Evolutionary conservation across 371 early-diverging fungal species (phyloP).

Genomic region (Mortierella sp.): DNA sequence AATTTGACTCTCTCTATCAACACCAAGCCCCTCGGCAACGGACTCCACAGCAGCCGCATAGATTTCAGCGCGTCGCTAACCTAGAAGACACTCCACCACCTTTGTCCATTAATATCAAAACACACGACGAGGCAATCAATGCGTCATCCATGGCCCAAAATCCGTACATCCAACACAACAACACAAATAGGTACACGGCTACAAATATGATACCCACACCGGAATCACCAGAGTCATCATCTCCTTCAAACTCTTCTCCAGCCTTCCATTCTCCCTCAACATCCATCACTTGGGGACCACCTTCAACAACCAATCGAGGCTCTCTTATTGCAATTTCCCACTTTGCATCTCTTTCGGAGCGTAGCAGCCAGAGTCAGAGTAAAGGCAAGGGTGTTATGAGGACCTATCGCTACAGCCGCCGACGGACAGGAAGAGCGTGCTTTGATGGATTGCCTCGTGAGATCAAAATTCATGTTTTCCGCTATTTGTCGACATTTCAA

Average conservation of each 20-base stretch:
- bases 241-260: constrained; percentile 13
- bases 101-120: background rate
- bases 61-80: background rate
- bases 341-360: constrained; percentile 13
- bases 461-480: constrained; percentile 43
- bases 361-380: constrained; percentile 1
- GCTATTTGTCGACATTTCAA: constrained; percentile 46
- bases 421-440: background rate
- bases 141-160: background rate
- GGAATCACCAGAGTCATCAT: constrained; percentile 1
- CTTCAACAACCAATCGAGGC: background rate
- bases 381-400: constrained; percentile 15
- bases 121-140: background rate
- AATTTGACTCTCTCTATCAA: constrained; percentile 10
- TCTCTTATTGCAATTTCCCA: constrained; percentile 5
- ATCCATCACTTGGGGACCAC: constrained; percentile 30
- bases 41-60: constrained; percentile 16
- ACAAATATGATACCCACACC: background rate
- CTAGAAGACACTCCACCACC: no score
- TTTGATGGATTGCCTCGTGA: constrained; percentile 51
- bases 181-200: background rate
- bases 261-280: constrained; percentile 26
- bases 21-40: constrained; percentile 18
- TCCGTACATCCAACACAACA: background rate
- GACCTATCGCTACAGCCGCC: constrained; percentile 7